Evolutionary conservation across 2,329 filamentous ascomycete species (phyloP).

Genomic region (Ophiostoma sp.): DNA sequence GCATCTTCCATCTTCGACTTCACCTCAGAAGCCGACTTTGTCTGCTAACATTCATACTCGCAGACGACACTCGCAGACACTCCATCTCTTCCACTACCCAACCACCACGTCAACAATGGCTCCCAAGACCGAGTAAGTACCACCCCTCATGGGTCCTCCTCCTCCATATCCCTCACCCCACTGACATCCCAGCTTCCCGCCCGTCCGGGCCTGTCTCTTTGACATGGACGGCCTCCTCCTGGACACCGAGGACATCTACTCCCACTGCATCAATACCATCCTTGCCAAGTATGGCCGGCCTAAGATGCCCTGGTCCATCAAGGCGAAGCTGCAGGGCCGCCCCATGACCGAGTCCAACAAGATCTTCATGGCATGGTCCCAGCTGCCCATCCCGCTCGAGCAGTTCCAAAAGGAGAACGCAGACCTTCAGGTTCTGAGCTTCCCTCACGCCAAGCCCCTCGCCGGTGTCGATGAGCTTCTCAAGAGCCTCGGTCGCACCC

Average conservation of each 20-base stretch:
- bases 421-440: slow-evolving; percentile 63
- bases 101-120: slow-evolving; percentile 29
- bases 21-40: not conserved
- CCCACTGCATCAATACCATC: slow-evolving; percentile 73
- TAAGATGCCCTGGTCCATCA: slow-evolving; percentile 83
- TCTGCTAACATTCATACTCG: not conserved
- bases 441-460: slow-evolving; percentile 68
- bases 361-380: slow-evolving; percentile 70
- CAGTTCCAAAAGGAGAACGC: slow-evolving; percentile 59
- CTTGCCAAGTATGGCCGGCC: slow-evolving; percentile 70
- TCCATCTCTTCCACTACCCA: no score
- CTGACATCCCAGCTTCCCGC: slow-evolving; percentile 52
- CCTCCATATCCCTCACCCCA: not conserved
- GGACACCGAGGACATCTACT: slow-evolving; percentile 88
- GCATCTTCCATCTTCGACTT: not conserved
- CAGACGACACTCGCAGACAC: not conserved
- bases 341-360: slow-evolving; percentile 49
- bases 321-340: slow-evolving; percentile 70
- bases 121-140: slow-evolving; percentile 34
- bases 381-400: slow-evolving; percentile 69
- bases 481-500: slow-evolving; percentile 48
- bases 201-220: slow-evolving; percentile 86
- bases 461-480: slow-evolving; percentile 72
- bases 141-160: not conserved
- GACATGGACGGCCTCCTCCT: slow-evolving; percentile 98